Percentiles rank a stretch among this genome's conserved stretches.
Conservation (phyloP, 73 alveolate genomes). For the Stentor coeruleus region DNA sequence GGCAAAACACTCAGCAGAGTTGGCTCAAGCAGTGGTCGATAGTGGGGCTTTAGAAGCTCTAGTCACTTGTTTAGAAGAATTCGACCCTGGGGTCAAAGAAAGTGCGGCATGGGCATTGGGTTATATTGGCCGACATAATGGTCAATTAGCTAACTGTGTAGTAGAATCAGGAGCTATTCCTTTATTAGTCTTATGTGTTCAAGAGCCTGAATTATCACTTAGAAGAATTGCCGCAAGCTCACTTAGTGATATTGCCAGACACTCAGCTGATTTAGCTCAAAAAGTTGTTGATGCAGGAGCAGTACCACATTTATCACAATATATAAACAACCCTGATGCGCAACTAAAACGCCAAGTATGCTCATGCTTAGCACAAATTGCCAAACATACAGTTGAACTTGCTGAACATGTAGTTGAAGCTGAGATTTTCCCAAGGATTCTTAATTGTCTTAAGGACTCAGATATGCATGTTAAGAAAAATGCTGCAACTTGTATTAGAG, state of each 20-base stretch:
- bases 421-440: slow-evolving; percentile 94
- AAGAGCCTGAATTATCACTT: slow-evolving; percentile 97
- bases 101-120: slow-evolving; percentile 97
- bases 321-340: slow-evolving; percentile 47
- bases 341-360: slow-evolving; percentile 86
- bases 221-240: slow-evolving; percentile 98
- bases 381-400: slow-evolving; percentile 97
- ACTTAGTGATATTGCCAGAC: slow-evolving; percentile 96
- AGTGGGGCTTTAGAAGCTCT: slow-evolving; percentile 98
- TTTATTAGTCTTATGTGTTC: slow-evolving; percentile 86
- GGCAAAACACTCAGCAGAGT: background rate
- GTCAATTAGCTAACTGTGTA: slow-evolving; percentile 87
- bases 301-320: slow-evolving; percentile 28
- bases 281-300: slow-evolving; percentile 50
- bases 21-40: slow-evolving; percentile 89
- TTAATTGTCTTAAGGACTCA: slow-evolving; percentile 92
- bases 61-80: slow-evolving; percentile 94
- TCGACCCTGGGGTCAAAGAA: slow-evolving; percentile 98
- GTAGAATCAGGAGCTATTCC: slow-evolving; percentile 99
- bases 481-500: slow-evolving; percentile 99
- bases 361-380: slow-evolving; percentile 95
- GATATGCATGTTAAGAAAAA: slow-evolving; percentile 85
- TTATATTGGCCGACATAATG: slow-evolving; percentile 91
- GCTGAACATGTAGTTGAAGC: slow-evolving; percentile 97
- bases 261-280: slow-evolving; percentile 98